phyloP scores from a whole-genome alignment of 768 basidiomycete genomes.

The Boletus edulis region DNA sequence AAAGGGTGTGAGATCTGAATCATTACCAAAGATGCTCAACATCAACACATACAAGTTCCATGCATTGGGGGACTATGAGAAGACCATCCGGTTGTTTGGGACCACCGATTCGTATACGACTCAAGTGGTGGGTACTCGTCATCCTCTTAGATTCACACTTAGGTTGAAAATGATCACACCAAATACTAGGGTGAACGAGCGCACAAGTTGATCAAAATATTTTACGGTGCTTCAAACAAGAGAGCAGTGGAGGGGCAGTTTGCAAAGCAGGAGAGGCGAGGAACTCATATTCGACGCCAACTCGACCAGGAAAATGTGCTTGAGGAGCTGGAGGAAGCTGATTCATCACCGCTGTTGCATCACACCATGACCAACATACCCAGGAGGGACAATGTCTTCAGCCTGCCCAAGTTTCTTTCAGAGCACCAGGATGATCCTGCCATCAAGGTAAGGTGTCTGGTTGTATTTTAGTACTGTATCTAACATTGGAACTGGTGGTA shows the following conservation, averaged over 20 bases:
- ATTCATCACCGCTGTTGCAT: neutral
- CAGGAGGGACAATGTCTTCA: neutral
- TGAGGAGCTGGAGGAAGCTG: neutral
- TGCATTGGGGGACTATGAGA: constrained; percentile 14
- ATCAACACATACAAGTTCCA: constrained; percentile 24
- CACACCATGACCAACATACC: neutral
- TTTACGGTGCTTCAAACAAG: constrained; percentile 26
- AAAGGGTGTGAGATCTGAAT: neutral
- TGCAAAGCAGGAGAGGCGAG: constrained; percentile 4
- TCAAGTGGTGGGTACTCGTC: neutral
- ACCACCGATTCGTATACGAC: neutral
- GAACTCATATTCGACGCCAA: neutral
- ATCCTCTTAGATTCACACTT: neutral
- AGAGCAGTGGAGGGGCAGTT: neutral
- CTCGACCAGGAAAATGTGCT: neutral
- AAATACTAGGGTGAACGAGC: neutral
- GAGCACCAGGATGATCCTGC: neutral
- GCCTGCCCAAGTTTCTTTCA: neutral
- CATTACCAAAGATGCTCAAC: constrained; percentile 16
- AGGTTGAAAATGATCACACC: too few relatives aligned
- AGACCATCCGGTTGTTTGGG: neutral
- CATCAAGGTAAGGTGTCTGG: neutral
- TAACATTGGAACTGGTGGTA: too few relatives aligned
- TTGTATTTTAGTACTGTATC: neutral
- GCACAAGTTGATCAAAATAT: constrained; percentile 20